Conservation (phyloP, 495 filamentous ascomycete genomes). For the Hypoxylon crocopeplum region DNA sequence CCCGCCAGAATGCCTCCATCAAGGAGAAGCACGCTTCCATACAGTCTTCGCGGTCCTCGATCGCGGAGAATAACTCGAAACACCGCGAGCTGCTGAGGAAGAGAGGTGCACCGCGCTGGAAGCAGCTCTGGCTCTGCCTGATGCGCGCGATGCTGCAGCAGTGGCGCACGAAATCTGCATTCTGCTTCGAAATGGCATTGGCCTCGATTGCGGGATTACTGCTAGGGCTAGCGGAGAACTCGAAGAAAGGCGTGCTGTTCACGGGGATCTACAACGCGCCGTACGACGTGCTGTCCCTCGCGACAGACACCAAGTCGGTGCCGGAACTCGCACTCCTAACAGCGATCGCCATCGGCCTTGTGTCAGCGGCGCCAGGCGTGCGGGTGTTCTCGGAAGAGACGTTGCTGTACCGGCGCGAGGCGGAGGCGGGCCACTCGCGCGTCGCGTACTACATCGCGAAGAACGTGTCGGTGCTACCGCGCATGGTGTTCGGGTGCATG, state of each 20-base stretch:
- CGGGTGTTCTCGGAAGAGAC: slow-evolving; percentile 65
- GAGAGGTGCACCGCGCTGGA: slow-evolving; percentile 54
- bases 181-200: slow-evolving; percentile 61
- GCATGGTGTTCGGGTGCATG: slow-evolving; percentile 58
- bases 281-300: slow-evolving; percentile 58
- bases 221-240: slow-evolving; percentile 58
- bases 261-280: slow-evolving; percentile 56
- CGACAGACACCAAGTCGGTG: slow-evolving; percentile 55
- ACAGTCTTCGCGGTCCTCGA: slow-evolving; percentile 29
- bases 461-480: slow-evolving; percentile 52
- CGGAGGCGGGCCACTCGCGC: slow-evolving; percentile 59
- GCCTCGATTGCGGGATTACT: slow-evolving; percentile 58
- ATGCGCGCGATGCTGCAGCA: slow-evolving; percentile 60
- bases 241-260: slow-evolving; percentile 58
- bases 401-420: slow-evolving; percentile 58
- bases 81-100: slow-evolving; percentile 41
- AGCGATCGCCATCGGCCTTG: slow-evolving; percentile 61
- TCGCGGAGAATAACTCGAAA: slow-evolving; percentile 32
- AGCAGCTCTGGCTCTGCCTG: slow-evolving; percentile 58
- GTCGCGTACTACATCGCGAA: slow-evolving; percentile 66
- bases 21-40: slow-evolving; percentile 25
- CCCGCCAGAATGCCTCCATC: slow-evolving; percentile 33
- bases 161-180: slow-evolving; percentile 52
- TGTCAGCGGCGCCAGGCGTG: slow-evolving; percentile 60
- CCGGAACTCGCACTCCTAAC: slow-evolving; percentile 58